Evolutionary conservation across 108 stramenopile species (phyloP), one percentile per base, ranked within the genome.

Genomic region (Nannochloropsis oceanica): DNA sequence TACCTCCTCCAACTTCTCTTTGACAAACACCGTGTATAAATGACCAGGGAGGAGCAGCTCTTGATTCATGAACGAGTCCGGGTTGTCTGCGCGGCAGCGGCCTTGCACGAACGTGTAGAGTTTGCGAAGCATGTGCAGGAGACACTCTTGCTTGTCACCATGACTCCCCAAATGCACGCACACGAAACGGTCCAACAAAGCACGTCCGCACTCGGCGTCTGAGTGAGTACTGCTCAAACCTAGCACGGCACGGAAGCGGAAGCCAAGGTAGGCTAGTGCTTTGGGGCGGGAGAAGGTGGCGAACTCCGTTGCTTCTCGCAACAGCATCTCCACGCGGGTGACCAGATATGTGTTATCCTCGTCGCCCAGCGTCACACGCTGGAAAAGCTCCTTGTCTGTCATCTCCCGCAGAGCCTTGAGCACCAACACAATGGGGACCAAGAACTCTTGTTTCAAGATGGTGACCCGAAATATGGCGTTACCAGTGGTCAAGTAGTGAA

Each of bases 401-500:
- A 95, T 94, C 44, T 94, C 90, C 87, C 91, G 90, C 79, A 97
- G 85, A 12, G 97, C 97, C 46, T 96, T 93, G 44, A 97, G 84
- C 13, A 99, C 84, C 42, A 98, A 79, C 83, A 97, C 92, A 50
- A 92, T 93, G 8, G 99, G 97, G 25, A 99, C 89, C 42, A 99
- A 87, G 89, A 96, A 97, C 89, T 98, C 97, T 84, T 96, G 95
- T 86, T 97, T 97, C 44, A 94, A 83, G 8, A 94, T 93, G 1
- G 92, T 89, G 86, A 98, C 95, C 79, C 95, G 94, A 42, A 99
- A 83, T 13, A 91, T 95, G n/a, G 95, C 95, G n/a, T 94, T 94
- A 24, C 99, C 99, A 20, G 95, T 95, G 11, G 94, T 93, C 42
- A 98, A 86, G 89, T 98, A 97, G 88, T 99, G 99, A 27, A 98